Conservation (phyloP, 306 rosid genomes). For the Lathyrus tuberosus region DNA sequence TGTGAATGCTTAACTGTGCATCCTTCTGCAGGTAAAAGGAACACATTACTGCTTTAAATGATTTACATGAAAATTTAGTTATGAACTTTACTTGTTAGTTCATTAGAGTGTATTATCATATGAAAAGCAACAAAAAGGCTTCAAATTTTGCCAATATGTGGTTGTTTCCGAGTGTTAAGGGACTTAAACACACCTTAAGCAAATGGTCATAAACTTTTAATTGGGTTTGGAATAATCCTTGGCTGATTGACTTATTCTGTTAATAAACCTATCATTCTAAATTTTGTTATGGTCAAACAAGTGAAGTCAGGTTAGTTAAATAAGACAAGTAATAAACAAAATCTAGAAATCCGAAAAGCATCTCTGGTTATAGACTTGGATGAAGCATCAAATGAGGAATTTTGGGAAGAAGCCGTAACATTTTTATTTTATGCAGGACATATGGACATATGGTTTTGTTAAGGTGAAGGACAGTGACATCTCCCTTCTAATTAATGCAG, state of each 20-base stretch:
- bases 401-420: too few relatives aligned
- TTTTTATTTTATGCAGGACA: too few relatives aligned
- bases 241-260: background rate
- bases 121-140: background rate
- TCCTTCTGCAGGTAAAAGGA: constrained; percentile 81
- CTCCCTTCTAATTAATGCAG: too few relatives aligned
- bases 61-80: constrained; percentile 11
- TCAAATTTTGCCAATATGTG: background rate
- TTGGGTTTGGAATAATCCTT: background rate
- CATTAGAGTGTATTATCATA: background rate
- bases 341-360: background rate
- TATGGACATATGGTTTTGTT: too few relatives aligned
- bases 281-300: background rate
- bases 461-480: too few relatives aligned
- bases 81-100: constrained; percentile 11
- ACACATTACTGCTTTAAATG: constrained; percentile 6
- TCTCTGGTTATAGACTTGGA: background rate
- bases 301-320: background rate
- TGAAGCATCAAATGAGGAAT: background rate
- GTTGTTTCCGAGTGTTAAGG: background rate
- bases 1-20: constrained; percentile 76
- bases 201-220: background rate
- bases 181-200: background rate
- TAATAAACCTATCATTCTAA: background rate
- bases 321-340: background rate